Conservation (phyloP, 1,284 basidiomycete genomes). For the Bondarzewia mesenterica region DNA sequence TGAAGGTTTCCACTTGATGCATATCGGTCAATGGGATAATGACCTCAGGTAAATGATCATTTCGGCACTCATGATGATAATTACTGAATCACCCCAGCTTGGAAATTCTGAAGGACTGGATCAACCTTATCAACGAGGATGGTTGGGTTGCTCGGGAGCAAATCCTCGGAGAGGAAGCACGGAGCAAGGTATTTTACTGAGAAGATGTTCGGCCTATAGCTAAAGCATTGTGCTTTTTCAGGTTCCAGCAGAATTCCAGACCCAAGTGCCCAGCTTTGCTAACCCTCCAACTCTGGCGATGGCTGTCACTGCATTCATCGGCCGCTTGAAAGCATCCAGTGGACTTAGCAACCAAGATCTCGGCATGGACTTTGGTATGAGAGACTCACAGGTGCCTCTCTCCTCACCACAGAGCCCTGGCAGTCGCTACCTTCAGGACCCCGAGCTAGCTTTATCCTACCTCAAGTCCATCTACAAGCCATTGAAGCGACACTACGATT, state of each 20-base stretch:
- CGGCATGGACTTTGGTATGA: constrained; percentile 50
- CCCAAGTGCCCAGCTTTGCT: constrained; percentile 87
- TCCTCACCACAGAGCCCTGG: constrained; percentile 19
- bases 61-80: background rate
- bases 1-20: constrained; percentile 89
- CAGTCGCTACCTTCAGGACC: constrained; percentile 46
- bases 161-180: constrained; percentile 90
- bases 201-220: background rate
- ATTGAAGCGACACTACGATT: constrained; percentile 86
- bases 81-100: constrained; percentile 37
- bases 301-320: constrained; percentile 84
- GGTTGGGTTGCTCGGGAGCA: constrained; percentile 96
- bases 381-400: constrained; percentile 36
- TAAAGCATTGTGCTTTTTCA: constrained; percentile 18
- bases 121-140: constrained; percentile 83
- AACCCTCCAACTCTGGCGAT: constrained; percentile 92
- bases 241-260: constrained; percentile 86
- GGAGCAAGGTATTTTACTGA: constrained; percentile 59
- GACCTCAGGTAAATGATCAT: constrained; percentile 59
- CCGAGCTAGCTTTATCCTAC: constrained; percentile 56
- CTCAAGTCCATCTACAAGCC: constrained; percentile 77
- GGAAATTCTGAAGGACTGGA: constrained; percentile 86
- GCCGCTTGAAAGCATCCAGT: constrained; percentile 43
- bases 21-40: constrained; percentile 89
- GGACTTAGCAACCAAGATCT: constrained; percentile 49